Conservation (phyloP, 768 basidiomycete species). For the Mycena leptocephala region DNA sequence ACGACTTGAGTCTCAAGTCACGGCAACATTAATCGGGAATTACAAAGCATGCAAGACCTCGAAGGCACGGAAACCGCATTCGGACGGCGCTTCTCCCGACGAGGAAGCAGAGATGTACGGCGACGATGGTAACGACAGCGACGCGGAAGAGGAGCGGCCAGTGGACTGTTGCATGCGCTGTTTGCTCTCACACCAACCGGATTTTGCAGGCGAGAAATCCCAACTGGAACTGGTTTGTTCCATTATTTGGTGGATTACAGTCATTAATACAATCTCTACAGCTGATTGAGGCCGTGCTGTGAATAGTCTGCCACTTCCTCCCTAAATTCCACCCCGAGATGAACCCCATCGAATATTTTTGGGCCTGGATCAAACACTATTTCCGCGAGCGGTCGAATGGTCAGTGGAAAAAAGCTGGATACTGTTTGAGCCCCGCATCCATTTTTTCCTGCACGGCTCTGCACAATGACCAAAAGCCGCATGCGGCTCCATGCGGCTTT, state of each 20-base stretch:
- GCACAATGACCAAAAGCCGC: too few species aligned
- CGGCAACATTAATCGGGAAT: constrained; percentile 26
- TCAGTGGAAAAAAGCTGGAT: background rate
- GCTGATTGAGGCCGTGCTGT: background rate
- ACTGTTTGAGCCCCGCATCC: too few species aligned
- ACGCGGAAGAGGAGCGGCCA: constrained; percentile 27
- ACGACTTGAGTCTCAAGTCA: too few species aligned
- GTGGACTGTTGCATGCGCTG: constrained; percentile 37
- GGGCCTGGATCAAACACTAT: constrained; percentile 3
- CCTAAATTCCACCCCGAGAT: constrained; percentile 5
- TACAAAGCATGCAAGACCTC: constrained; percentile 18
- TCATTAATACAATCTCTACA: background rate
- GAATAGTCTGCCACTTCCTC: background rate
- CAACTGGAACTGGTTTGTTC: constrained; percentile 31
- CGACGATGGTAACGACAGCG: constrained; percentile 18
- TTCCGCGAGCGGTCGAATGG: background rate
- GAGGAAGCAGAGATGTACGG: background rate
- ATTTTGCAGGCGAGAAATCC: constrained; percentile 33
- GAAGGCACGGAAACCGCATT: constrained; percentile 16
- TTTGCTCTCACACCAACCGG: constrained; percentile 27
- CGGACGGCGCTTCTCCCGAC: background rate
- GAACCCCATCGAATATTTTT: constrained; percentile 9
- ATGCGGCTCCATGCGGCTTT: too few species aligned
- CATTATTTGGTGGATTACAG: background rate
- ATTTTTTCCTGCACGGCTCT: too few species aligned